Percentiles rank a stretch among this genome's conserved stretches.
Conservation (phyloP, 139 green algal genomes). For the Trebouxia sp. region DNA sequence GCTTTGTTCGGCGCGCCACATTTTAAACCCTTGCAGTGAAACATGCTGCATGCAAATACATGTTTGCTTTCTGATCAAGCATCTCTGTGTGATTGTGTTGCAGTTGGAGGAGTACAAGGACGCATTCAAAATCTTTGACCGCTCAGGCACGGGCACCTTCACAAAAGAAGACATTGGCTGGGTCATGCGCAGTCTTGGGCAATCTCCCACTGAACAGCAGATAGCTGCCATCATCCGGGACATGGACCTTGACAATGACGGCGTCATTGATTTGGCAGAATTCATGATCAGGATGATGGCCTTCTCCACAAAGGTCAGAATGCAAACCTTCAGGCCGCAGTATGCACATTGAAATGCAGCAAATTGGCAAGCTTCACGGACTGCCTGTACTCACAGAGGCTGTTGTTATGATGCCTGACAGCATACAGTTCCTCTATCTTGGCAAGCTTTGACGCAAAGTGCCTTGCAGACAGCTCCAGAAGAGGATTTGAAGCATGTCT, state of each 20-base stretch:
- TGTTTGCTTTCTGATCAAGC: neutral
- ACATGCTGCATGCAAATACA: neutral
- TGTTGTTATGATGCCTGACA: no score
- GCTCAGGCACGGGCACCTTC: slow-evolving; percentile 1
- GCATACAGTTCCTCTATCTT: neutral
- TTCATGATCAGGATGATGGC: slow-evolving; percentile 32
- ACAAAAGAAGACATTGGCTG: slow-evolving; percentile 20
- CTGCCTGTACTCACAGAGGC: neutral
- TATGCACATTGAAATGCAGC: neutral
- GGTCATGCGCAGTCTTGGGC: slow-evolving; percentile 23
- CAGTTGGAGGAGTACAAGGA: slow-evolving; percentile 32
- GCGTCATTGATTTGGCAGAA: slow-evolving; percentile 32
- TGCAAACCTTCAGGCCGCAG: neutral
- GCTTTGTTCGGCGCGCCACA: neutral
- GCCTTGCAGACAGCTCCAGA: slow-evolving; percentile 16
- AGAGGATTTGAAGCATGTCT: slow-evolving; percentile 31
- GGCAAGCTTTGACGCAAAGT: neutral
- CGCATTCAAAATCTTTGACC: slow-evolving; percentile 31
- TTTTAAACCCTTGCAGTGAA: neutral
- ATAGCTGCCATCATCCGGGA: slow-evolving; percentile 24
- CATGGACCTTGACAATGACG: slow-evolving; percentile 23
- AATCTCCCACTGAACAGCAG: neutral
- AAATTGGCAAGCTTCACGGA: neutral
- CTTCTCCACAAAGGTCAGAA: slow-evolving; percentile 1
- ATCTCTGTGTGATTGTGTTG: no score